These are phyloP conservation scores for Aspergillus transmontanensis DNA, from an alignment of 2,329 filamentous ascomycete genomes.

Conservation along the genomic window DNA sequence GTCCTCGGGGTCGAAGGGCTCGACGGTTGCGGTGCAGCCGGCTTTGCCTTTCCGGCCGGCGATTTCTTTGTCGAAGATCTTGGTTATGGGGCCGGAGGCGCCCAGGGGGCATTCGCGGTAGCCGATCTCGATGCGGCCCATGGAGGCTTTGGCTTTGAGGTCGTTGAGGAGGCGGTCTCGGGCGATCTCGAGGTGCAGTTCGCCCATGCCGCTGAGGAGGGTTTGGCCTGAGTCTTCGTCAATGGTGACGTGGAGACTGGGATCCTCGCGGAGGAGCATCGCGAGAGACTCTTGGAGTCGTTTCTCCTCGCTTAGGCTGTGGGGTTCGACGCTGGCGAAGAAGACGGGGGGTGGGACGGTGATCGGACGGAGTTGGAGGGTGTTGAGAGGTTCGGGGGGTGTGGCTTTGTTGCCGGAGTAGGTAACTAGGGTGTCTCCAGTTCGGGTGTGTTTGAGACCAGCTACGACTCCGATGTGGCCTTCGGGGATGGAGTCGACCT, in stretches of 20 bases:
- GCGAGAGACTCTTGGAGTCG: conserved; percentile 74
- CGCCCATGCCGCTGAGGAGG: conserved; percentile 92
- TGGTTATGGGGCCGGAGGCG: conserved; percentile 58
- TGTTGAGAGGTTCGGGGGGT: conserved; percentile 69
- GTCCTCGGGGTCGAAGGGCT: conserved; percentile 54
- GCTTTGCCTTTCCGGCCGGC: conserved; percentile 79
- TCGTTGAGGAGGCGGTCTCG: conserved; percentile 84
- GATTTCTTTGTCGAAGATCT: conserved; percentile 75
- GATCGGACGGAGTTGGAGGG: conserved; percentile 82
- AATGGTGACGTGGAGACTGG: conserved; percentile 79
- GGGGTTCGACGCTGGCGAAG: conserved; percentile 87
- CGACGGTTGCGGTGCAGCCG: conserved; percentile 69
- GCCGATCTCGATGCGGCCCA: conserved; percentile 91
- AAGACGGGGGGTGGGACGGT: conserved; percentile 91
- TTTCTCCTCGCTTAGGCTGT: conserved; percentile 77
- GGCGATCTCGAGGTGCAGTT: conserved; percentile 91
- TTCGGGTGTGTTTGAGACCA: conserved; percentile 86
- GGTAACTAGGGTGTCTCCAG: conserved; percentile 86
- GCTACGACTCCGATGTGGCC: conserved; percentile 94
- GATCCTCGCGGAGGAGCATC: conserved; percentile 85
- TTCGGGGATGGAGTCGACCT: conserved; percentile 75
- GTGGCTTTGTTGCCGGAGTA: conserved; percentile 66
- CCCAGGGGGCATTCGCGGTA: conserved; percentile 81
- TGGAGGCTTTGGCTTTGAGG: conserved; percentile 80
- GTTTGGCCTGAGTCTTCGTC: conserved; percentile 93